These are phyloP conservation scores for Wickerhamomyces chaumierensis DNA, from an alignment of 805 yeast genomes.

Conservation along the genomic window DNA sequence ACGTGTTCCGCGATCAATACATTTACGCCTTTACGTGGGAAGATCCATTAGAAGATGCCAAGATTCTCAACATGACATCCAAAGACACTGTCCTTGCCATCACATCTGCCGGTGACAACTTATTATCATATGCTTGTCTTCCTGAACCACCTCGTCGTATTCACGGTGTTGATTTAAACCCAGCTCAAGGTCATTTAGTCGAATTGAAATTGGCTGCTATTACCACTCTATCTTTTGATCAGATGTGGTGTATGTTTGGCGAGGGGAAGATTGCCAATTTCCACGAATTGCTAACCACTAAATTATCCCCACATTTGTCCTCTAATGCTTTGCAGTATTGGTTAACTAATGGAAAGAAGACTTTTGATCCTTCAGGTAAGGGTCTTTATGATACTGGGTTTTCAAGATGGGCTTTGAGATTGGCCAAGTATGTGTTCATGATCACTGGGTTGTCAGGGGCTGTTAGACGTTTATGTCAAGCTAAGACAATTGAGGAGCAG, in stretches of 20 bases:
- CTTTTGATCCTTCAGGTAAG: constrained; percentile 41
- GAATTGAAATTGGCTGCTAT: constrained; percentile 71
- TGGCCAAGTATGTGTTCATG: constrained; percentile 50
- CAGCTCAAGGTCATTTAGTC: constrained; percentile 69
- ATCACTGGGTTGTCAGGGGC: constrained; percentile 46
- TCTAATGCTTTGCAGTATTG: constrained; percentile 77
- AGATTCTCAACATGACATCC: constrained; percentile 46
- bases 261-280: constrained; percentile 53
- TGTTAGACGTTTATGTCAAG: constrained; percentile 47
- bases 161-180: constrained; percentile 80
- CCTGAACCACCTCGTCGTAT: constrained; percentile 62
- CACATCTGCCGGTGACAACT: constrained; percentile 80
- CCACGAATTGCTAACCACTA: constrained; percentile 36
- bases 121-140: constrained; percentile 60
- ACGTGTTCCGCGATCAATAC: constrained; percentile 67
- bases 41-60: constrained; percentile 74
- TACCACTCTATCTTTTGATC: constrained; percentile 41
- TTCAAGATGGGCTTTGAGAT: constrained; percentile 74
- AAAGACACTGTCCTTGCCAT: constrained; percentile 71
- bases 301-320: constrained; percentile 60
- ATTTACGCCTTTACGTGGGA: constrained; percentile 89
- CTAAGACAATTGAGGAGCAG: constrained; percentile 54
- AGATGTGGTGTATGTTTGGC: constrained; percentile 70
- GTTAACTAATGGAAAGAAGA: constrained; percentile 48
- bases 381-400: constrained; percentile 79